Percentiles rank a stretch among this genome's conserved stretches.
phyloP scores from a whole-genome alignment of 352 stramenopile species.

The Phytophthora lateralis region DNA sequence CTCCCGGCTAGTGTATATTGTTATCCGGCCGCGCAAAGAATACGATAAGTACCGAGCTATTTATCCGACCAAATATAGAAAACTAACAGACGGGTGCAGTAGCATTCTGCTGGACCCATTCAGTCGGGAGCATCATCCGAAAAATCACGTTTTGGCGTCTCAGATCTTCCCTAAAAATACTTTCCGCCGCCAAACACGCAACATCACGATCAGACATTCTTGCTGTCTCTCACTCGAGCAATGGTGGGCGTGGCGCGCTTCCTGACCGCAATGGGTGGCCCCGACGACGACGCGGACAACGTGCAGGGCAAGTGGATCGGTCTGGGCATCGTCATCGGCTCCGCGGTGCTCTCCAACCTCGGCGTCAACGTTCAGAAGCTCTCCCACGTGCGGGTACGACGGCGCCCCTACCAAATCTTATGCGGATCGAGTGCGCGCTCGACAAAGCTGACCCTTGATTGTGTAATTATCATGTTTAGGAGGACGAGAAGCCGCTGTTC shows the following conservation, averaged over 20 bases:
- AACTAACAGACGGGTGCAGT: neutral
- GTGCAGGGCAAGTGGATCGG: conserved; percentile 86
- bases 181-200: conserved; percentile 13
- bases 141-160: conserved; percentile 24
- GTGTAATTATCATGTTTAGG: conserved; percentile 29
- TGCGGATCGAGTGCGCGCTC: conserved; percentile 14
- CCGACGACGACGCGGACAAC: conserved; percentile 44
- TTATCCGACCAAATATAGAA: neutral
- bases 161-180: conserved; percentile 34
- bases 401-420: conserved; percentile 9
- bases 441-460: conserved; percentile 5
- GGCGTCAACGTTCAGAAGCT: conserved; percentile 89
- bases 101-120: neutral
- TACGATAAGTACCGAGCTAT: no score
- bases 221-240: conserved; percentile 9
- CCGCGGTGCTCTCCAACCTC: conserved; percentile 84
- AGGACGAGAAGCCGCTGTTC: conserved; percentile 70
- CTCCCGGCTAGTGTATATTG: neutral
- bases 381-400: conserved; percentile 74
- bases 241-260: conserved; percentile 32
- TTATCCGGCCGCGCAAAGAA: no score
- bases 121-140: neutral
- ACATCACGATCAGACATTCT: conserved; percentile 11
- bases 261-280: conserved; percentile 19
- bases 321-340: conserved; percentile 76